Evolutionary conservation across 257 asterid species (phyloP), one percentile per base, ranked within the genome.

Genomic region (Ballota nigra): DNA sequence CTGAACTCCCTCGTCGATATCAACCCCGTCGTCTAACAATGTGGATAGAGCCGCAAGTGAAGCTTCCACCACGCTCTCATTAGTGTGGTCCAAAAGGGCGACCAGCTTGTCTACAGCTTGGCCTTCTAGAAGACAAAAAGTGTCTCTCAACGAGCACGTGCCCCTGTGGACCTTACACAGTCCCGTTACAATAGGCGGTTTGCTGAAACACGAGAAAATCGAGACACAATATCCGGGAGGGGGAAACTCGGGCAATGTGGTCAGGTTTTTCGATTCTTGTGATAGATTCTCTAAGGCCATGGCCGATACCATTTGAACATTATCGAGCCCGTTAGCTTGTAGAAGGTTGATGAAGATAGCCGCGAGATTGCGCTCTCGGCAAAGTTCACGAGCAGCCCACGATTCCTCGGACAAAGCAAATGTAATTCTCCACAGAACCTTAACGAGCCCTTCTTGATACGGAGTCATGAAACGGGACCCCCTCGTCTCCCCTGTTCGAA

Each of bases 271-370:
- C 16, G 97, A 82, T 71, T 83, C 92, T 65, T 79, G 92, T 8
- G 96, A 93, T 49, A 93, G 82, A 83, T 93, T 93, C 85, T 91
- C 97, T 69, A 94, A 69, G 6, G 99, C 99, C 87, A 80, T 65
- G 34, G 99, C 97, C 0, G 99, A 94, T 67, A 79, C 90, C 96
- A 89, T 91, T 71, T 91, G 99, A 31, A 94, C 96, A 45, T 89
- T 89, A 71, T 94, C 97, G n/a, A 91, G 89, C 22, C 97, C 97
- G 36, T 91, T 94, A 5, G 81, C 77, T 75, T 89, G 99, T 23
- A 91, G 72, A 53, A 91, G 97, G 18, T 91, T 97, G 9, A 86
- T 81, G 85, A 91, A 94, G 33, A 85, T 82, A 0, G 89, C 74
- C 0, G 95, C 95, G 9, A 94, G 85, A 66, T 84, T 83, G 76